phyloP scores from a whole-genome alignment of 331 rosid genomes.

The Prunus yedoensis region DNA sequence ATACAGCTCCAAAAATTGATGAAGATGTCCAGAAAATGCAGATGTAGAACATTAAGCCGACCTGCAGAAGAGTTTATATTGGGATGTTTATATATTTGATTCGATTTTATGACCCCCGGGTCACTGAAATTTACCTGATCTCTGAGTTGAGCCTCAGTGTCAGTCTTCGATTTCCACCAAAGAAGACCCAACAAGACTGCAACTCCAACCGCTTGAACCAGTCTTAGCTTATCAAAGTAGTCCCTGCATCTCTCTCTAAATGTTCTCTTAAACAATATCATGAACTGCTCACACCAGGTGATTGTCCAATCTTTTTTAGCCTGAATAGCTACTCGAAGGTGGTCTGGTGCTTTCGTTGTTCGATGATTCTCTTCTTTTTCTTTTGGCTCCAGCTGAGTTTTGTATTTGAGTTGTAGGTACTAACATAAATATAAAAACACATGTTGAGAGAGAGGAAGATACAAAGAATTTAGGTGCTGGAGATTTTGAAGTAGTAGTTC shows the following conservation, averaged over 20 bases:
- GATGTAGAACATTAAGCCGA: conserved; percentile 79
- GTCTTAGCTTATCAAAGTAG: conserved; percentile 73
- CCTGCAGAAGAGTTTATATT: conserved; percentile 37
- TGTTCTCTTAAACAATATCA: conserved; percentile 68
- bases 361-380: conserved; percentile 67
- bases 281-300: conserved; percentile 74
- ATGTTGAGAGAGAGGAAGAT: conserved; percentile 11
- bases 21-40: conserved; percentile 95
- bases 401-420: conserved; percentile 73
- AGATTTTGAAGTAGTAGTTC: conserved; percentile 1
- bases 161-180: conserved; percentile 84
- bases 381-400: conserved; percentile 53
- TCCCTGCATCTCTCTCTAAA: conserved; percentile 69
- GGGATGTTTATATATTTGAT: not conserved
- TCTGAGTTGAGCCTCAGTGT: conserved; percentile 75
- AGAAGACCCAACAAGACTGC: conserved; percentile 79
- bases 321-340: conserved; percentile 68
- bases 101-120: not conserved
- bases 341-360: conserved; percentile 49
- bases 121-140: conserved; percentile 55
- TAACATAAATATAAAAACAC: conserved; percentile 22
- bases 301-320: conserved; percentile 82
- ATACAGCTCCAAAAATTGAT: conserved; percentile 81
- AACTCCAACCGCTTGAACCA: conserved; percentile 77
- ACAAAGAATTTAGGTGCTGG: not conserved